A percentile compares a stretch with the other conserved stretches of the same genome.
Conservation (phyloP, 768 basidiomycete species). For the Psilocybe azurescens region DNA sequence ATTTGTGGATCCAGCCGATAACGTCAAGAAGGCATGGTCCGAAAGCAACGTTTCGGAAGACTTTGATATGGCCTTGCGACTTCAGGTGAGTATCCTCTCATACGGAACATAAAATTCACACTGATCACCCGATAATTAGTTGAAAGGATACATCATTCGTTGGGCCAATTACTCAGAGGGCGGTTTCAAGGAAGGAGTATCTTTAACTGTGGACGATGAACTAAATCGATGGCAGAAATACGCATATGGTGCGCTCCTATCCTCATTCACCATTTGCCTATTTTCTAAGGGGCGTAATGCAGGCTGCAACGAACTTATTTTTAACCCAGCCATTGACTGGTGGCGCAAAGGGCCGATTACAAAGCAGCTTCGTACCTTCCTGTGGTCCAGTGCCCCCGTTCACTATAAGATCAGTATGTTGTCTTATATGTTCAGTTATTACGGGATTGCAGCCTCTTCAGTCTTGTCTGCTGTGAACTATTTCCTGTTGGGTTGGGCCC, state of each 20-base stretch:
- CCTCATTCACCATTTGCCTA: not conserved
- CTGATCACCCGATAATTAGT: slow-evolving; percentile 24
- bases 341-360: slow-evolving; percentile 82
- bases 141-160: slow-evolving; percentile 76
- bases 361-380: slow-evolving; percentile 75
- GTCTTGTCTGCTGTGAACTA: slow-evolving; percentile 73
- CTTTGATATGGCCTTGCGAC: slow-evolving; percentile 79
- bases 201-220: slow-evolving; percentile 88
- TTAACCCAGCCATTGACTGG: slow-evolving; percentile 85
- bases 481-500: slow-evolving; percentile 64
- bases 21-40: slow-evolving; percentile 78
- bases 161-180: slow-evolving; percentile 88
- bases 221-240: slow-evolving; percentile 94
- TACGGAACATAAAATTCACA: not conserved
- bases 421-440: slow-evolving; percentile 70
- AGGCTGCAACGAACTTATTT: slow-evolving; percentile 82
- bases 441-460: slow-evolving; percentile 70
- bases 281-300: not conserved
- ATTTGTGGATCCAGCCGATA: slow-evolving; percentile 70
- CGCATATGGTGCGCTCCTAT: slow-evolving; percentile 58
- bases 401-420: slow-evolving; percentile 87
- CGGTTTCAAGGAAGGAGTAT: slow-evolving; percentile 92
- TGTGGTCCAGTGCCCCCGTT: slow-evolving; percentile 78
- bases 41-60: slow-evolving; percentile 85
- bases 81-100: slow-evolving; percentile 38